Percentiles rank a stretch among this genome's conserved stretches.
Evolutionary conservation across 2,329 filamentous ascomycete species (phyloP).

Genomic region (Alternaria tenuissima): DNA sequence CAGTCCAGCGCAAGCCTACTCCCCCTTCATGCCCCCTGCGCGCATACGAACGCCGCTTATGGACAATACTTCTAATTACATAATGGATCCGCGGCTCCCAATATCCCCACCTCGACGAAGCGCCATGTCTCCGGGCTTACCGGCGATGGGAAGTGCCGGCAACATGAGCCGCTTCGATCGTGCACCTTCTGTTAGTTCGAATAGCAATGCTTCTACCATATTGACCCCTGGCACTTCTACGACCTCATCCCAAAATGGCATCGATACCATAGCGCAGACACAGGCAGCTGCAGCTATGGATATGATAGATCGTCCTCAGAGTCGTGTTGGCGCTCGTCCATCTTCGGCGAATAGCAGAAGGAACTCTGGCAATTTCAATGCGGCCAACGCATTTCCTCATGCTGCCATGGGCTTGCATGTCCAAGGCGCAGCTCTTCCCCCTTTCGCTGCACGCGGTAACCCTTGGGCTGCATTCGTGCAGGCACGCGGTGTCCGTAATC

Average conservation of each 20-base stretch:
- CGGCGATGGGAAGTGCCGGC: conserved; percentile 23
- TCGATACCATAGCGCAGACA: conserved; percentile 39
- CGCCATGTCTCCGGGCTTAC: conserved; percentile 32
- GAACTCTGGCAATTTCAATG: conserved; percentile 43
- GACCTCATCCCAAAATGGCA: conserved; percentile 36
- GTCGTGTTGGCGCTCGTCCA: conserved; percentile 46
- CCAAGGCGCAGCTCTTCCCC: conserved; percentile 42
- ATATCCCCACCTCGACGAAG: conserved; percentile 43
- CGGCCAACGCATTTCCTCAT: conserved; percentile 42
- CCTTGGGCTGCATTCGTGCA: conserved; percentile 50
- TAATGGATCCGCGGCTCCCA: conserved; percentile 32
- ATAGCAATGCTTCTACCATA: conserved; percentile 40
- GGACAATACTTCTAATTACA: conserved; percentile 39
- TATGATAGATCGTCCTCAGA: conserved; percentile 50
- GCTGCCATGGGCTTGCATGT: conserved; percentile 45
- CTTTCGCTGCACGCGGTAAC: conserved; percentile 43
- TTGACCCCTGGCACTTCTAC: conserved; percentile 41
- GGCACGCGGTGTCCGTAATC: conserved; percentile 34
- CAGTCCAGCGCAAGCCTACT: conserved; percentile 47
- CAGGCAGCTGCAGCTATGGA: conserved; percentile 41
- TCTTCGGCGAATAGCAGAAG: conserved; percentile 48
- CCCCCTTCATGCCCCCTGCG: conserved; percentile 45
- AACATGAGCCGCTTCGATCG: conserved; percentile 32
- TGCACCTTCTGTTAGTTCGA: conserved; percentile 39
- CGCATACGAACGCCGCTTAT: conserved; percentile 47